Base-by-base conservation (phyloP, 805 yeast genomes). In the Lipomyces starkeyi region DNA sequence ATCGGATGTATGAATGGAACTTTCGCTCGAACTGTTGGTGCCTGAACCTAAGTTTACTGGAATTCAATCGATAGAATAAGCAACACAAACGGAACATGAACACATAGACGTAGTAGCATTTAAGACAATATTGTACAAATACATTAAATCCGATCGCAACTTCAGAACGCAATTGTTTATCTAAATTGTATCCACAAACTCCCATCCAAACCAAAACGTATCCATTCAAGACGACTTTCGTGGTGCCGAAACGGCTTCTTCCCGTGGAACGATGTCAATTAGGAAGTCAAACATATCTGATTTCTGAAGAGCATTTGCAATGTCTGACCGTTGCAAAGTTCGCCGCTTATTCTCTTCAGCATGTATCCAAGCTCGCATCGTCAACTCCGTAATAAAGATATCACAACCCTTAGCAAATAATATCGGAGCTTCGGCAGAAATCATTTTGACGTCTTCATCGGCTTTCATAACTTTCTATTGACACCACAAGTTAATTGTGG, bases 361-460 rank as follows among this genome's bases (percentile, higher is more conserved):
- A 75, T 93, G 97, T 70, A 95, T 92, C 99, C 99, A 95, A 7
- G 99, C 98, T 67, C 99, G 84, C 97, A 95, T 93, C 14, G 99
- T 93, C 64, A 95, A 82, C 78, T 95, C 99, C 0, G 99, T 93
- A 73, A 95, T 94, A 79, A 95, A 95, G 47, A 95, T 88, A 77
- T 95, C 99, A 80, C 99, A 95, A 0, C 98, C 98, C 78, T 95
- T 95, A 59, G 99, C 98, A 81, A 95, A 95, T 68, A 95, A 80
- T 43, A 95, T 93, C 1, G 99, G 99, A 0, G 98, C 98, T 80
- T 95, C 99, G 2, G 99, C 98, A 71, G 95, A 88, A 66, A 95
- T 95, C 99, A 95, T 95, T 72, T 93, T 86, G 53, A 95, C 98
- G 72, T 94, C 98, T 35, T 71, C 74, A 43, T 71, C 74, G 6